Conservation (phyloP, 1,139 yeast species). For the Sugiyamaella pinicola region DNA sequence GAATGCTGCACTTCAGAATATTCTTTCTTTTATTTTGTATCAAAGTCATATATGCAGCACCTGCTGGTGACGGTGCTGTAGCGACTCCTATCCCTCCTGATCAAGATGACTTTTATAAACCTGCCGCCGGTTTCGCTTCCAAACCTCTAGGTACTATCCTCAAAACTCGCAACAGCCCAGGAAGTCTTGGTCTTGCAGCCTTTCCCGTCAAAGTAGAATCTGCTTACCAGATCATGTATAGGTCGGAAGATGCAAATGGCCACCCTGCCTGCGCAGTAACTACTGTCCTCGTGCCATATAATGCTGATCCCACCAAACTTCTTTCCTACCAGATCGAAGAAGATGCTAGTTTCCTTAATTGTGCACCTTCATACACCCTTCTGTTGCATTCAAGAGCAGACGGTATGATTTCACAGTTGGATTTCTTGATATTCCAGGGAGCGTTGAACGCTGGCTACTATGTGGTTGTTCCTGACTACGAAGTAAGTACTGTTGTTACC, state of each 20-base stretch:
- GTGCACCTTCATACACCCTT: slow-evolving; percentile 37
- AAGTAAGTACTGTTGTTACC: slow-evolving; percentile 4
- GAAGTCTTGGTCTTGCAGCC: slow-evolving; percentile 17
- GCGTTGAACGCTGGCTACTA: slow-evolving; percentile 24
- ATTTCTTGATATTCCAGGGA: slow-evolving; percentile 18
- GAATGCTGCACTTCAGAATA: background rate
- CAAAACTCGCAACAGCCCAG: slow-evolving; percentile 22
- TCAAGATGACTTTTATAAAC: slow-evolving; percentile 31
- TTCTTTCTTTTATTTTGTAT: background rate
- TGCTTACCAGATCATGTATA: slow-evolving; percentile 35
- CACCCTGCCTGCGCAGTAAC: slow-evolving; percentile 35
- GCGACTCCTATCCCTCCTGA: slow-evolving; percentile 22
- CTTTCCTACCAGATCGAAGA: slow-evolving; percentile 37
- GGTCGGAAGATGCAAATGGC: slow-evolving; percentile 35
- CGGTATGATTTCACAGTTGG: slow-evolving; percentile 22
- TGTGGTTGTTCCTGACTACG: slow-evolving; percentile 30
- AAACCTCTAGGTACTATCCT: slow-evolving; percentile 28
- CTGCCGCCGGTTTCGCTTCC: slow-evolving; percentile 27
- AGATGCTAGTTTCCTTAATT: slow-evolving; percentile 35
- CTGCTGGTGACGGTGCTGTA: background rate
- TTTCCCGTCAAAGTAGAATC: slow-evolving; percentile 12
- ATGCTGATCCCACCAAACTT: slow-evolving; percentile 28
- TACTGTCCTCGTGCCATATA: slow-evolving; percentile 35
- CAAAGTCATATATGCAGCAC: background rate
- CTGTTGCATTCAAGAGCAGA: slow-evolving; percentile 22